These are phyloP conservation scores for Fragilaria radians DNA, from an alignment of 108 stramenopile genomes.

Conservation along the genomic window DNA sequence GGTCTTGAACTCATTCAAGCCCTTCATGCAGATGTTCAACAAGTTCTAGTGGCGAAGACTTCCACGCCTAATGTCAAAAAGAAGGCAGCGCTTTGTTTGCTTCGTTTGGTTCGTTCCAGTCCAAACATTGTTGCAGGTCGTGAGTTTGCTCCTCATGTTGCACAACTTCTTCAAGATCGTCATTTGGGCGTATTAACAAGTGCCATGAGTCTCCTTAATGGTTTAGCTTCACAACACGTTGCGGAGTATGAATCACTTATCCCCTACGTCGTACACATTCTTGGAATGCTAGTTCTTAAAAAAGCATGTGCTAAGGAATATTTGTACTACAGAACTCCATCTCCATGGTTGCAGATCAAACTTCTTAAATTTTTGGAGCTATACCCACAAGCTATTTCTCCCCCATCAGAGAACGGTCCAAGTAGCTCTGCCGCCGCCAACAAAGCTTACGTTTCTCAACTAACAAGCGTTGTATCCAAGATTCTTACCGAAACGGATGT, in stretches of 20 bases:
- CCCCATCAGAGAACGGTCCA: slow-evolving; percentile 29
- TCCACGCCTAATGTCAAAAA: slow-evolving; percentile 88
- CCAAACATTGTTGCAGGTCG: slow-evolving; percentile 77
- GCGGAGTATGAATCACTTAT: slow-evolving; percentile 80
- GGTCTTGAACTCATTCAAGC: slow-evolving; percentile 84
- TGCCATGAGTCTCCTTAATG: slow-evolving; percentile 82
- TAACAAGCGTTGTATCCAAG: slow-evolving; percentile 78
- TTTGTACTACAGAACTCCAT: slow-evolving; percentile 92
- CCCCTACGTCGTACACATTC: slow-evolving; percentile 86
- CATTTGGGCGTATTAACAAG: slow-evolving; percentile 91
- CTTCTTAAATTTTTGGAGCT: slow-evolving; percentile 90
- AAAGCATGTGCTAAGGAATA: slow-evolving; percentile 84
- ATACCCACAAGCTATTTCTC: slow-evolving; percentile 68
- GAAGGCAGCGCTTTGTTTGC: slow-evolving; percentile 91
- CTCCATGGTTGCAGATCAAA: slow-evolving; percentile 95
- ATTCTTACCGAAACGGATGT: slow-evolving; percentile 90
- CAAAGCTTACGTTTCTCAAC: slow-evolving; percentile 57
- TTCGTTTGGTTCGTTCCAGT: slow-evolving; percentile 83
- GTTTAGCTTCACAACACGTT: slow-evolving; percentile 70
- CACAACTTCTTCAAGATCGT: slow-evolving; percentile 81
- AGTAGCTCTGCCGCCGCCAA: slow-evolving; percentile 18
- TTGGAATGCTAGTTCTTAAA: slow-evolving; percentile 84
- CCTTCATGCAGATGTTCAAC: slow-evolving; percentile 82
- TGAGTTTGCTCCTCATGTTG: slow-evolving; percentile 84
- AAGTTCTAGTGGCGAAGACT: slow-evolving; percentile 69